These are phyloP conservation scores for Lepidium aucheri DNA, from an alignment of 345 rosid genomes.

Conservation along the genomic window DNA sequence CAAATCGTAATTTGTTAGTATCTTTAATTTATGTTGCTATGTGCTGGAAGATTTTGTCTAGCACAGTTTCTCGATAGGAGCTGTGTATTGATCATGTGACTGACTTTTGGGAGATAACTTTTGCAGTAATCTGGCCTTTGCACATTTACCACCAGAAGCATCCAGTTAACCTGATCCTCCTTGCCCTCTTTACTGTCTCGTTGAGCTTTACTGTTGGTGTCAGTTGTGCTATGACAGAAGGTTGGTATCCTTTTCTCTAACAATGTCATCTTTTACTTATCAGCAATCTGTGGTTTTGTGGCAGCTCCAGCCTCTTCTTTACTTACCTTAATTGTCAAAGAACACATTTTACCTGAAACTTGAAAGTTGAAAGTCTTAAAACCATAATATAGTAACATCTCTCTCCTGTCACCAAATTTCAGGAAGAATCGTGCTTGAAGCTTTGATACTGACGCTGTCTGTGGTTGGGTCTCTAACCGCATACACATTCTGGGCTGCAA, in stretches of 20 bases:
- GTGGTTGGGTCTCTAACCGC: slow-evolving; percentile 78
- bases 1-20: not conserved
- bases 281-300: not conserved
- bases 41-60: not conserved
- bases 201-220: slow-evolving; percentile 81
- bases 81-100: not conserved
- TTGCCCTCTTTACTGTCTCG: slow-evolving; percentile 77
- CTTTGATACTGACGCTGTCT: slow-evolving; percentile 73
- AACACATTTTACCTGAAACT: not conserved
- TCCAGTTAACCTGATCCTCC: slow-evolving; percentile 76
- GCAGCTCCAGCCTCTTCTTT: not conserved
- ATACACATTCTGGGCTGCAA: slow-evolving; percentile 97
- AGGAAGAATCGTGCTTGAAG: slow-evolving; percentile 95
- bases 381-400: not conserved
- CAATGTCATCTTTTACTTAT: not conserved
- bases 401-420: slow-evolving; percentile 2
- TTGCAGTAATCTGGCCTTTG: slow-evolving; percentile 89
- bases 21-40: not conserved
- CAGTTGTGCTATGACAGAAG: slow-evolving; percentile 83
- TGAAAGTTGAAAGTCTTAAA: not conserved
- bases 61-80: not conserved
- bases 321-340: not conserved
- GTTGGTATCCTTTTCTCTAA: slow-evolving; percentile 30
- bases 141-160: slow-evolving; percentile 91
- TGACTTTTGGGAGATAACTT: not conserved